Conservation (phyloP, 306 rosid species). For the Cotoneaster glaucophyllus region DNA sequence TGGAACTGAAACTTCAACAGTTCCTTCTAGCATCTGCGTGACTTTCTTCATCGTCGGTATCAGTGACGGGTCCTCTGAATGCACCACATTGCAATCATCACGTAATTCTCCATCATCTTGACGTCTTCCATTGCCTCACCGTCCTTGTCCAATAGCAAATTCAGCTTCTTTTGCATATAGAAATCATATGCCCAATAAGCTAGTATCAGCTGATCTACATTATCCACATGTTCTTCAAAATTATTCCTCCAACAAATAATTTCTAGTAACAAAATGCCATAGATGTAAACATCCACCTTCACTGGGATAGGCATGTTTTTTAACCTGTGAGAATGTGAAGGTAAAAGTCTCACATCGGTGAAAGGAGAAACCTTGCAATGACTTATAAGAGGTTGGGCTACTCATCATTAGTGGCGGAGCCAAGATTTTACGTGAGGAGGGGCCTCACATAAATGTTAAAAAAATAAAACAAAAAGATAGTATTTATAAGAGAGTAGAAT, state of each 20-base stretch:
- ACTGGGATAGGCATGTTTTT: neutral
- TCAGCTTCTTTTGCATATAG: neutral
- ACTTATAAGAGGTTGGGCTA: no score
- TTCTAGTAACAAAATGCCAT: neutral
- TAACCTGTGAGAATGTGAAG: neutral
- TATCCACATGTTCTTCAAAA: neutral
- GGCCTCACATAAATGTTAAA: no score
- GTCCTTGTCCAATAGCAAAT: neutral
- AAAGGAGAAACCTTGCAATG: no score
- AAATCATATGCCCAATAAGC: constrained; percentile 18
- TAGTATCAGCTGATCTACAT: constrained; percentile 2
- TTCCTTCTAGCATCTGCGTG: constrained; percentile 17
- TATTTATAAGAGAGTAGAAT: no score
- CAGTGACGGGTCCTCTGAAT: constrained; percentile 9
- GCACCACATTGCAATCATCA: constrained; percentile 22
- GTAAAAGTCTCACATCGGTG: no score
- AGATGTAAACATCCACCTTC: neutral
- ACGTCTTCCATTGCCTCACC: neutral
- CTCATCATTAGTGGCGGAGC: no score
- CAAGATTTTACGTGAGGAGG: no score
- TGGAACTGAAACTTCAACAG: constrained; percentile 6
- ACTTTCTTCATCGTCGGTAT: constrained; percentile 18
- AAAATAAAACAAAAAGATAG: no score
- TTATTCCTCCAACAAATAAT: neutral
- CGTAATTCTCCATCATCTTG: neutral